A percentile compares a stretch with the other conserved stretches of the same genome.
Conservation (phyloP, 1,139 yeast genomes). For the Kurtzmaniella quercitrusa region DNA sequence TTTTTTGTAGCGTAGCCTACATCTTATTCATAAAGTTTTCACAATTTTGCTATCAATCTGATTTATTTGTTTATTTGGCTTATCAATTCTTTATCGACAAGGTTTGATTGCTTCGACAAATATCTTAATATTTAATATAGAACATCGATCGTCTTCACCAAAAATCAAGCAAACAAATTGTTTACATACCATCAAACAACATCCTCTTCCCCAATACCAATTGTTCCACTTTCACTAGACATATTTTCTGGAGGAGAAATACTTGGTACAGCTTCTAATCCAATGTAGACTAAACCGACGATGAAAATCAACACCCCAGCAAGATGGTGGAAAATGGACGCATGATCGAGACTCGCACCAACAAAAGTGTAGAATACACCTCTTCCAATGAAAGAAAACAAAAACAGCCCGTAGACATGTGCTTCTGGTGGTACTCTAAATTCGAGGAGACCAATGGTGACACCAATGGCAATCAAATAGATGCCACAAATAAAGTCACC, state of each 20-base stretch:
- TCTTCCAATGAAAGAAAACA: constrained; percentile 81
- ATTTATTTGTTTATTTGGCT: no score
- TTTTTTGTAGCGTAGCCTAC: no score
- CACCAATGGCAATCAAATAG: constrained; percentile 54
- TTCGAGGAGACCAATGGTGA: constrained; percentile 50
- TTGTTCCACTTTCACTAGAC: constrained; percentile 50
- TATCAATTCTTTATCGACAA: no score
- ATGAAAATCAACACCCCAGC: constrained; percentile 53
- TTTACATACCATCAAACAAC: constrained; percentile 24
- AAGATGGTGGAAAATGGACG: constrained; percentile 51
- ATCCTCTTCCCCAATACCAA: constrained; percentile 43
- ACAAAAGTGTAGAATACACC: constrained; percentile 69
- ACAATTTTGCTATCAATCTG: no score
- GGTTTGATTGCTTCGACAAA: no score
- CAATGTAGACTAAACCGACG: constrained; percentile 56
- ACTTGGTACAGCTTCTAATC: constrained; percentile 67
- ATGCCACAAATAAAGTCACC: constrained; percentile 53
- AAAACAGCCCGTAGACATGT: constrained; percentile 69
- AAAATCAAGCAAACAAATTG: no score
- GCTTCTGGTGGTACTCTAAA: constrained; percentile 66
- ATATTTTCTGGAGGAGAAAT: constrained; percentile 72
- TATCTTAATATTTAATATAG: no score
- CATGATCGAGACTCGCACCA: constrained; percentile 61
- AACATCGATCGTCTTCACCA: no score
- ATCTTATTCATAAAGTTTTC: no score